Evolutionary conservation across 1,139 yeast genomes (phyloP).

Genomic region (Scheffersomyces cryptocercus): DNA sequence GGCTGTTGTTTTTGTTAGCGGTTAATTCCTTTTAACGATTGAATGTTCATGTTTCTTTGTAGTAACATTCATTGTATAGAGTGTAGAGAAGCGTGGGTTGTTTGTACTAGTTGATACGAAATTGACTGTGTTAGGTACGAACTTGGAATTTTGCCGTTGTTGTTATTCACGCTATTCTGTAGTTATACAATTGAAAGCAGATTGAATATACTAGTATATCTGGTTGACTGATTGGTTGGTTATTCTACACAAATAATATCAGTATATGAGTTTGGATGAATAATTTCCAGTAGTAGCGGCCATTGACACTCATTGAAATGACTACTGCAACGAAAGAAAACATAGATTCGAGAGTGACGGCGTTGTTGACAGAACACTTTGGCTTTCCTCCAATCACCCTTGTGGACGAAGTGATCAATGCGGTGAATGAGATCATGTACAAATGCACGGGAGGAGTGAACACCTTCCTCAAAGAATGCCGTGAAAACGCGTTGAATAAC

Average conservation of each 20-base stretch:
- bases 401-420: slow-evolving; percentile 86
- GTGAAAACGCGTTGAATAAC: slow-evolving; percentile 13
- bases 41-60: too few relatives aligned
- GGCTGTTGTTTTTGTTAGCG: too few relatives aligned
- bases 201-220: not conserved
- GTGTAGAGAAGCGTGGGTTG: too few relatives aligned
- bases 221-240: not conserved
- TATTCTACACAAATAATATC: not conserved
- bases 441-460: slow-evolving; percentile 83
- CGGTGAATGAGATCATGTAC: slow-evolving; percentile 82
- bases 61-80: too few relatives aligned
- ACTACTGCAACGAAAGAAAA: slow-evolving; percentile 3
- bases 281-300: not conserved
- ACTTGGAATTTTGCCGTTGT: too few relatives aligned
- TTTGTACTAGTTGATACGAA: too few relatives aligned
- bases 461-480: slow-evolving; percentile 50
- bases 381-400: slow-evolving; percentile 87
- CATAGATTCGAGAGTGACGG: slow-evolving; percentile 45
- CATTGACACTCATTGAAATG: slow-evolving; percentile 6
- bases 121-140: too few relatives aligned
- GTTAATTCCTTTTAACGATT: too few relatives aligned
- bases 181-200: not conserved
- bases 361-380: slow-evolving; percentile 78
- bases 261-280: not conserved
- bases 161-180: too few relatives aligned